Conservation (phyloP, 805 yeast genomes). For the Zygotorulaspora florentina region DNA sequence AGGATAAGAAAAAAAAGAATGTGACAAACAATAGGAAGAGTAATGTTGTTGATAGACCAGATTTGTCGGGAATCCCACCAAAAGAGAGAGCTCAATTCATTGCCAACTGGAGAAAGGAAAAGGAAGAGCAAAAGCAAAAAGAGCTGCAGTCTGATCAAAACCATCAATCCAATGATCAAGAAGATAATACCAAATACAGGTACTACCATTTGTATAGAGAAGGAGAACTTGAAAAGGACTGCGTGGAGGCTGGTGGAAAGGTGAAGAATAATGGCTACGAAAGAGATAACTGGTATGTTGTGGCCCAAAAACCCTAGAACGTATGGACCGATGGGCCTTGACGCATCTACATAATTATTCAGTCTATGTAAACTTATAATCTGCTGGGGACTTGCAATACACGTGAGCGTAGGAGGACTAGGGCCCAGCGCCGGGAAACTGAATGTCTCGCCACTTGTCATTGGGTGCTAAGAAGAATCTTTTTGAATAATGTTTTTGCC, state of each 20-base stretch:
- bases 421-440: too few relatives aligned
- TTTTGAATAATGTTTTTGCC: too few relatives aligned
- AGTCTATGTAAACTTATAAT: background rate
- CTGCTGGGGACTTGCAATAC: too few relatives aligned
- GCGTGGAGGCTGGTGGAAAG: conserved; percentile 62
- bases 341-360: too few relatives aligned
- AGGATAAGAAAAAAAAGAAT: conserved; percentile 42
- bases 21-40: background rate
- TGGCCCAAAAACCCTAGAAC: conserved; percentile 36
- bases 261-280: conserved; percentile 79
- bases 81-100: conserved; percentile 29
- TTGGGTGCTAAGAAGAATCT: too few relatives aligned
- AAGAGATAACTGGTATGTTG: conserved; percentile 90
- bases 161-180: conserved; percentile 22
- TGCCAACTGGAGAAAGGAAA: conserved; percentile 25
- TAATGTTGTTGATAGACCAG: conserved; percentile 15
- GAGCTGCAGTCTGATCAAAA: conserved; percentile 15
- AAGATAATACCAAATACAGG: conserved; percentile 61
- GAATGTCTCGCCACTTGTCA: too few relatives aligned
- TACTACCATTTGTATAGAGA: conserved; percentile 82
- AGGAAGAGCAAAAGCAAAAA: conserved; percentile 24
- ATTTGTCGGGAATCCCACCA: conserved; percentile 25
- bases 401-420: too few relatives aligned
- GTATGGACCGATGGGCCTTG: too few relatives aligned
- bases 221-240: conserved; percentile 79